Evolutionary conservation across 768 basidiomycete genomes (phyloP).

Genomic region (Erythrobasidium yunnanense): DNA sequence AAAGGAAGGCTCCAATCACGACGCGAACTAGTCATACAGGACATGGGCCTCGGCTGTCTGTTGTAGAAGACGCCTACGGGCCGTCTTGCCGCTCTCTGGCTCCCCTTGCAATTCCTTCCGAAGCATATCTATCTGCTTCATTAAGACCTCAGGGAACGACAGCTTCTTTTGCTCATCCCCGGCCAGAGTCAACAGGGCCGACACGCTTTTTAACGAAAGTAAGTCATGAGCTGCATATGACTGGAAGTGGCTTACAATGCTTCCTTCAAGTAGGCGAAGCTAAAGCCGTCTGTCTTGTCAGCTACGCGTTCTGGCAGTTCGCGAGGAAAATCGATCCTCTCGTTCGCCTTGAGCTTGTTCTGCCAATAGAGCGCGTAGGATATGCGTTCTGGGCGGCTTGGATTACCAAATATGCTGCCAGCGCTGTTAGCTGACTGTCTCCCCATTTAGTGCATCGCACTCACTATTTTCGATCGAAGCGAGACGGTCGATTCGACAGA

Average conservation of each 20-base stretch:
- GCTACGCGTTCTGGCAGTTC: slow-evolving; percentile 54
- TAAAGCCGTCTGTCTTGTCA: slow-evolving; percentile 55
- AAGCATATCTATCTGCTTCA: background rate
- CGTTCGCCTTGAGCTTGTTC: slow-evolving; percentile 56
- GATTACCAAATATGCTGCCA: slow-evolving; percentile 63
- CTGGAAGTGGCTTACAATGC: slow-evolving; percentile 56
- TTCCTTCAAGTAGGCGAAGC: slow-evolving; percentile 81
- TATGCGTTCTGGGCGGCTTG: slow-evolving; percentile 53
- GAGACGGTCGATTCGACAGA: slow-evolving; percentile 53
- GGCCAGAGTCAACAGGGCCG: background rate
- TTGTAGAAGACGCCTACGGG: too few relatives aligned
- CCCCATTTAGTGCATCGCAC: too few relatives aligned
- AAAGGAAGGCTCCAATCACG: too few relatives aligned
- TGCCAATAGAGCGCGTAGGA: slow-evolving; percentile 73
- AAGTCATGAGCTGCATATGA: background rate
- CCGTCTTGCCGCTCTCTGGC: too few relatives aligned
- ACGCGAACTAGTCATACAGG: too few relatives aligned
- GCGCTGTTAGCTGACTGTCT: slow-evolving; percentile 11
- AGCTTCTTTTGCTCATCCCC: background rate
- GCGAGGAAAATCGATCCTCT: slow-evolving; percentile 58
- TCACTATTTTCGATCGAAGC: slow-evolving; percentile 77
- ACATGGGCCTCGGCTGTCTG: too few relatives aligned
- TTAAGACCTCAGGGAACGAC: background rate
- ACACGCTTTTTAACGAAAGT: background rate
- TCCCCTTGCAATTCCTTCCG: background rate